Conservation (phyloP, 2,329 filamentous ascomycete species). For the Trichophyton verrucosum region DNA sequence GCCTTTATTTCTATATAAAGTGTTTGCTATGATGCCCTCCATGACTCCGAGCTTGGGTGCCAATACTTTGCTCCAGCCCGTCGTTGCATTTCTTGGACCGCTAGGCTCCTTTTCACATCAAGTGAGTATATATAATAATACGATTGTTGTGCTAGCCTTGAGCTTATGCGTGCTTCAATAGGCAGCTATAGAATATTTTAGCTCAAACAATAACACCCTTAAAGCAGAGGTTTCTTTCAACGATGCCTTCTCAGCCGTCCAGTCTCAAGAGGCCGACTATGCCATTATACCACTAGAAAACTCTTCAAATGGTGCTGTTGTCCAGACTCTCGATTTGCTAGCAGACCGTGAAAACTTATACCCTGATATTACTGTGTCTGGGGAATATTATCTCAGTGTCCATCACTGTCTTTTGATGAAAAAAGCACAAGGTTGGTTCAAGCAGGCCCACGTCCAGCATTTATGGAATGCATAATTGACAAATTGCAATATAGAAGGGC, state of each 20-base stretch:
- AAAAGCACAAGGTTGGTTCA: conserved; percentile 10
- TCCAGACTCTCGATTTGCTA: conserved; percentile 79
- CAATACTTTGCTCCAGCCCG: conserved; percentile 16
- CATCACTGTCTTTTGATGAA: conserved; percentile 68
- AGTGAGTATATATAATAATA: conserved; percentile 30
- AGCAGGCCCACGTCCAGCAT: not conserved
- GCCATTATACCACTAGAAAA: conserved; percentile 95
- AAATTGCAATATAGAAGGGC: not conserved
- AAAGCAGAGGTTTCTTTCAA: conserved; percentile 28
- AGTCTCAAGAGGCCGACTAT: conserved; percentile 49
- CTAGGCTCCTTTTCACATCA: conserved; percentile 58
- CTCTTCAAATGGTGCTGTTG: conserved; percentile 83
- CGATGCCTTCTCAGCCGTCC: conserved; percentile 70
- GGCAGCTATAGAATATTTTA: conserved; percentile 44
- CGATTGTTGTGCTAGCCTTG: conserved; percentile 10
- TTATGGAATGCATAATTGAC: not conserved
- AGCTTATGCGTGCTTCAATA: conserved; percentile 21
- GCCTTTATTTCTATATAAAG: not conserved
- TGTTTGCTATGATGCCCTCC: not conserved
- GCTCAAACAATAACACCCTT: conserved; percentile 20
- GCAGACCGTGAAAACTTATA: conserved; percentile 58
- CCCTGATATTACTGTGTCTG: conserved; percentile 60
- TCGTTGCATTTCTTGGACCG: conserved; percentile 49
- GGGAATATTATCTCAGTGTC: conserved; percentile 75
- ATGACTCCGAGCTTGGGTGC: not conserved